phyloP scores from a whole-genome alignment of 1,284 basidiomycete genomes.

The Athelia sp. region DNA sequence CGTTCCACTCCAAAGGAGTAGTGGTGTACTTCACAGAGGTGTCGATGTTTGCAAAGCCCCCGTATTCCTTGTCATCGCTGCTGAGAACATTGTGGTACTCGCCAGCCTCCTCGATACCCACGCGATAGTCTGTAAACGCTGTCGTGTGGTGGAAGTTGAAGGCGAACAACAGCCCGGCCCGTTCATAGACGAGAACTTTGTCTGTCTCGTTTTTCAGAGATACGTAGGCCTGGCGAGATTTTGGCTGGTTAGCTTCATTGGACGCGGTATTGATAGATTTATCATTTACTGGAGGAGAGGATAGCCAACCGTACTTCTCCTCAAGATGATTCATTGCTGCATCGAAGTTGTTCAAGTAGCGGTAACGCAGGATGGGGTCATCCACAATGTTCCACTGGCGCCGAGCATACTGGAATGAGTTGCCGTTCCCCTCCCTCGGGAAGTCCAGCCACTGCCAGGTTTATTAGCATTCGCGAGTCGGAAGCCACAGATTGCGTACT shows the following conservation, averaged over 20 bases:
- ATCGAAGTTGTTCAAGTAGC: constrained; percentile 92
- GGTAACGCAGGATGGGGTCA: constrained; percentile 82
- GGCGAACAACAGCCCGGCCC: constrained; percentile 88
- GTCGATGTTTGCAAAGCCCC: constrained; percentile 83
- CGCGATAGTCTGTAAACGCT: constrained; percentile 90
- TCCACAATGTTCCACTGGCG: constrained; percentile 96
- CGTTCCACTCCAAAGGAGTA: constrained; percentile 88
- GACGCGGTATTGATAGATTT: neutral
- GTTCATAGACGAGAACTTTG: constrained; percentile 92
- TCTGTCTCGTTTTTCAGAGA: constrained; percentile 91
- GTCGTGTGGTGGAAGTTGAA: constrained; percentile 94
- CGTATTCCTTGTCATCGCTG: constrained; percentile 84
- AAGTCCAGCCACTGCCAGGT: constrained; percentile 90
- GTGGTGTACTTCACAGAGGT: constrained; percentile 71
- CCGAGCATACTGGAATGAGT: constrained; percentile 94
- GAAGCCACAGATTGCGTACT: constrained; percentile 34
- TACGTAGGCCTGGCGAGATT: constrained; percentile 66
- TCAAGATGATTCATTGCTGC: constrained; percentile 90
- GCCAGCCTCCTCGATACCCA: constrained; percentile 86
- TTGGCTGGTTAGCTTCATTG: constrained; percentile 9
- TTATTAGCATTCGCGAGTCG: constrained; percentile 1
- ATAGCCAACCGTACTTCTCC: constrained; percentile 79
- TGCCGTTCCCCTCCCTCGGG: constrained; percentile 90
- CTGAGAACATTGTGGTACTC: constrained; percentile 81
- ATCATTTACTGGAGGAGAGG: constrained; percentile 62